Evolutionary conservation across 192 early-diverging fungal genomes (phyloP), one percentile per base, ranked within the genome.

Genomic region (Rhizophagus clarus): DNA sequence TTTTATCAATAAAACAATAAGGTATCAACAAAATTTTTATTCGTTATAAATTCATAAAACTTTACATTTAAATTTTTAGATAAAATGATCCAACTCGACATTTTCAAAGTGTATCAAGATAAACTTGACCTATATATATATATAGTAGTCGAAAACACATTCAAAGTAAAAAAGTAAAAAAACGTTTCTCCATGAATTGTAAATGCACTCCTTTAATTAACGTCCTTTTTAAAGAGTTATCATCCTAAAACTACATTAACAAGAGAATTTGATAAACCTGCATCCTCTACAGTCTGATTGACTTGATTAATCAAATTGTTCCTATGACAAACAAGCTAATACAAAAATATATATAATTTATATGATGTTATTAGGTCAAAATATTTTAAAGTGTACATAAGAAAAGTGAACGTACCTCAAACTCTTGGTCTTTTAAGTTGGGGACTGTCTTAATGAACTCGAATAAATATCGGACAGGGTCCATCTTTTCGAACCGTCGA

Each of bases 391-490:
- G 6, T 22, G 17, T 56, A 22, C 51, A 17, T 20, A 5, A 22
- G 14, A 51, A 22, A 56, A 22, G 20, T 22, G 51, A 22, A 56
- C 3, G 68, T 87, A 93, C 94, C 83, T 96, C 93, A 85, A 96
- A 96, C 29, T 81, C 85, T 29, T 92, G 86, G 9, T 80, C 82
- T 40, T 84, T 67, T 0, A 92, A 91, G 63, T 93, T 89, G 40
- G 93, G 88, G 17, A 91, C 86, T 64, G 89, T 84, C 82, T 96
- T 97, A 82, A 98, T 84, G 69, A 86, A 97, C 82, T 96, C 92
- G 88, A 97, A 97, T 45, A 99, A 81, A 8, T 82, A 81, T 42
- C 83, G 88, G 2, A 98, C 95, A 26, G 86, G 87, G 76, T 93
- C 94, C 1, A 89, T 80, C 81, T 93, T 94, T 45, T 82, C 78